Evolutionary conservation across 2,329 filamentous ascomycete species (phyloP), one percentile per base, ranked within the genome.

Genomic region (Graphilbum ipis-grandicollis): DNA sequence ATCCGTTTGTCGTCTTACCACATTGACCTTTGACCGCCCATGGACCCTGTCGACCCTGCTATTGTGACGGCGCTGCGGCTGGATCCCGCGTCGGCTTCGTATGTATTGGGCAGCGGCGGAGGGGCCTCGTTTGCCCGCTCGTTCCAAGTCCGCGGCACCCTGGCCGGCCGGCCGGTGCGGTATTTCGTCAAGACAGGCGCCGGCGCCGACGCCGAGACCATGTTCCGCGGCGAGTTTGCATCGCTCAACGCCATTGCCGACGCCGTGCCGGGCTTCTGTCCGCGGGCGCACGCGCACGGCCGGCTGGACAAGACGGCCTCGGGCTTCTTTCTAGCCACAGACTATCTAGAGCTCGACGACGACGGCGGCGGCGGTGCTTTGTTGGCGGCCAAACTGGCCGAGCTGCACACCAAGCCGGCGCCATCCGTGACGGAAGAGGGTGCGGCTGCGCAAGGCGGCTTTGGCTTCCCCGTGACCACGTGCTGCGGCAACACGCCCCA

Each of bases 401-500:
- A 68, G 49, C 59, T 94, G 33, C 88, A 94, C 54, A 76, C 70
- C 2, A 83, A 75, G 1, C 72, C 79, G 0, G 81, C 14, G 6
- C 6, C 26, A 13, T 7, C 26, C 9, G 12, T 7, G n/a, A 28
- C 26, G 26, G 14, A 7, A 13, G 9, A 7, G 26, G 14, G 6
- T 7, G 26, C 26, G 6, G 21, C 21, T 23, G 21, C 21, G 6
- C 6, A 10, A 5, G 21, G 21, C 21, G 21, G 21, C 56, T 94
- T 88, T 46, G 88, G 88, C 3, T 94, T 94, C 50, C 79, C 81
- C 0, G 76, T 79, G 1, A 60, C 79, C 1, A 94, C 86, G 0
- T 93, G 81, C 56, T 94, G 88, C 55, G 86, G 86, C 2, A 71
- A 82, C 33, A 90, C 83, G 8, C 68, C 68, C 30, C 88, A 94